A percentile compares a stretch with the other conserved stretches of the same genome.
phyloP scores from a whole-genome alignment of 805 yeast species.

The Pichia insulana region DNA sequence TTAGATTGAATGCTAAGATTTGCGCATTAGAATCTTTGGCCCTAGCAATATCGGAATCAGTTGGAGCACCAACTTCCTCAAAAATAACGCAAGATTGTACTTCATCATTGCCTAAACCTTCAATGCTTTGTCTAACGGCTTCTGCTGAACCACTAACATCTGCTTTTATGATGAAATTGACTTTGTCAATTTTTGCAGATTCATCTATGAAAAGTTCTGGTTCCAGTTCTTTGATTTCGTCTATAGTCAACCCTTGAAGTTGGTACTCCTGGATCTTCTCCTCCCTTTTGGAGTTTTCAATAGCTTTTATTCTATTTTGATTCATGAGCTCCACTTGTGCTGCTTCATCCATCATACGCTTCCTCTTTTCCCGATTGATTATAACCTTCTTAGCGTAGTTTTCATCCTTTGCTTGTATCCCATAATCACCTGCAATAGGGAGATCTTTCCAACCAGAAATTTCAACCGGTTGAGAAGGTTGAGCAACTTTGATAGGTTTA shows the following conservation, averaged over 20 bases:
- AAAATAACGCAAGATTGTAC: constrained; percentile 62
- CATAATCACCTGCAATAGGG: constrained; percentile 85
- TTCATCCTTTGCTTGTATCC: constrained; percentile 70
- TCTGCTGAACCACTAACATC: constrained; percentile 95
- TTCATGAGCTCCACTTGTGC: constrained; percentile 65
- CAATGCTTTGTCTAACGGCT: constrained; percentile 78
- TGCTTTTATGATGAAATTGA: constrained; percentile 70
- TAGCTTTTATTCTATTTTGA: constrained; percentile 48
- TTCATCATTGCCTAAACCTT: constrained; percentile 79
- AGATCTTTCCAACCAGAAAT: constrained; percentile 90
- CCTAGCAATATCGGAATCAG: constrained; percentile 55
- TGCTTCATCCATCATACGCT: constrained; percentile 45
- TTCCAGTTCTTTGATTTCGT: constrained; percentile 32
- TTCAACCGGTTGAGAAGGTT: constrained; percentile 86
- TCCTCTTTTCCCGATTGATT: constrained; percentile 50
- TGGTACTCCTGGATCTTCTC: constrained; percentile 49
- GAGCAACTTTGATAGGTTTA: constrained; percentile 51
- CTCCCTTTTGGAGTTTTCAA: constrained; percentile 42
- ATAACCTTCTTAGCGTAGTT: constrained; percentile 67
- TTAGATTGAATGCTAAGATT: constrained; percentile 72
- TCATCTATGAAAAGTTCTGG: constrained; percentile 27
- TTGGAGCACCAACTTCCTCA: constrained; percentile 71
- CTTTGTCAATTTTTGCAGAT: constrained; percentile 25
- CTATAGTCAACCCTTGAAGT: constrained; percentile 50
- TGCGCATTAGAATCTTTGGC: constrained; percentile 65